Percentiles rank a stretch among this genome's conserved stretches.
Evolutionary conservation across 495 filamentous ascomycete genomes (phyloP).

Genomic region (Trichoderma orchidacearum): DNA sequence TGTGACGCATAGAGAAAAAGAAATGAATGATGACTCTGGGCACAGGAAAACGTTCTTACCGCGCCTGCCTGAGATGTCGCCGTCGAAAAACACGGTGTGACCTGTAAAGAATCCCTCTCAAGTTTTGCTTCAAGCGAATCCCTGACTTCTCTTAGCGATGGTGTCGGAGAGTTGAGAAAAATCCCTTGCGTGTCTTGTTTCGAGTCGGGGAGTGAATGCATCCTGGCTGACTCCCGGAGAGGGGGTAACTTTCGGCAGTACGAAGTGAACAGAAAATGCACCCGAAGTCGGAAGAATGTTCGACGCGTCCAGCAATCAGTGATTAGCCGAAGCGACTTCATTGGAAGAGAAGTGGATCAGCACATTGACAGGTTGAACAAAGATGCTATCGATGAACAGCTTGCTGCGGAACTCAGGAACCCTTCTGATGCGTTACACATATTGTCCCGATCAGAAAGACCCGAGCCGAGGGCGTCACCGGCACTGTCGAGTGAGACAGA

Average conservation of each 20-base stretch:
- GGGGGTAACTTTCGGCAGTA: neutral
- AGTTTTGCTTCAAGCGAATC: neutral
- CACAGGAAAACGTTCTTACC: neutral
- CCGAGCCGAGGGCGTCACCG: neutral
- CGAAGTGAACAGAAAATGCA: neutral
- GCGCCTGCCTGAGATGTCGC: neutral
- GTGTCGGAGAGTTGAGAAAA: neutral
- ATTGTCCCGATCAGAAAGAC: neutral
- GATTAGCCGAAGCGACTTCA: neutral
- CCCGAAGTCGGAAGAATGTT: no score
- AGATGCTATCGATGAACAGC: neutral
- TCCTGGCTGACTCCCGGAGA: neutral
- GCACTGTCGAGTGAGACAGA: neutral
- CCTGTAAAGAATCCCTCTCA: neutral
- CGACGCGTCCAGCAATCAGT: neutral
- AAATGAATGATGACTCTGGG: neutral
- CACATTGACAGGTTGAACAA: neutral
- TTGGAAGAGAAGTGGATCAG: neutral
- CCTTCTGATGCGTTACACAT: constrained; percentile 1
- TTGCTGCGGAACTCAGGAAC: neutral
- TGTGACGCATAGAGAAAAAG: neutral
- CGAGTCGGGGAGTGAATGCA: neutral
- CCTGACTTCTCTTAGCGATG: neutral
- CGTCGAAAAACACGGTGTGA: neutral
- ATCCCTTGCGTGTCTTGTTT: neutral